phyloP scores from a whole-genome alignment of 2,329 filamentous ascomycete species.

The Hypomyces perniciosus region DNA sequence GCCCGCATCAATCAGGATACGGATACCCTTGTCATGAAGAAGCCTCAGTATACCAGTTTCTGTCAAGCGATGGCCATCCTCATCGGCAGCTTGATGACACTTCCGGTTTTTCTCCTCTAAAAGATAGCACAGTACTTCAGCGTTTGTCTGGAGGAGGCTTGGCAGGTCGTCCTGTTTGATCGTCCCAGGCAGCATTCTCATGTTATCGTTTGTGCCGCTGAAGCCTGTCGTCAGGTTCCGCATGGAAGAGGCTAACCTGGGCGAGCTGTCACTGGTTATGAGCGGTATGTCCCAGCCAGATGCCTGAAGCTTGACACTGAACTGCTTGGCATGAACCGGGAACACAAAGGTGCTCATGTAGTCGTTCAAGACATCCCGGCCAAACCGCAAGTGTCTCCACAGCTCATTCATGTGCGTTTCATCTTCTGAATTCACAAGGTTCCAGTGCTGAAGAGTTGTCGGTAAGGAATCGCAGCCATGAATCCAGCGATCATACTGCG shows the following conservation, averaged over 20 bases:
- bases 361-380: constrained; percentile 49
- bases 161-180: too few species aligned
- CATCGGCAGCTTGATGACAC: too few species aligned
- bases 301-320: constrained; percentile 54
- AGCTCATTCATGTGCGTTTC: constrained; percentile 42
- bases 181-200: constrained; percentile 51
- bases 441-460: constrained; percentile 43
- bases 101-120: too few species aligned
- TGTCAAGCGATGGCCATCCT: too few species aligned
- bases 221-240: constrained; percentile 55
- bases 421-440: constrained; percentile 54
- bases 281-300: constrained; percentile 64
- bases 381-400: constrained; percentile 44
- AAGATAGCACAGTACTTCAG: too few species aligned
- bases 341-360: constrained; percentile 61
- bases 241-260: not conserved
- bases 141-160: too few species aligned
- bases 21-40: too few species aligned
- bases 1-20: too few species aligned
- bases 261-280: constrained; percentile 19
- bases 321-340: constrained; percentile 58
- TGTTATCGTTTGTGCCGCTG: constrained; percentile 64
- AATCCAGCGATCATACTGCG: constrained; percentile 49
- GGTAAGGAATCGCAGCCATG: constrained; percentile 36
- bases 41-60: too few species aligned